Conservation (phyloP, 805 yeast genomes). For the Zygosaccharomyces lentus region DNA sequence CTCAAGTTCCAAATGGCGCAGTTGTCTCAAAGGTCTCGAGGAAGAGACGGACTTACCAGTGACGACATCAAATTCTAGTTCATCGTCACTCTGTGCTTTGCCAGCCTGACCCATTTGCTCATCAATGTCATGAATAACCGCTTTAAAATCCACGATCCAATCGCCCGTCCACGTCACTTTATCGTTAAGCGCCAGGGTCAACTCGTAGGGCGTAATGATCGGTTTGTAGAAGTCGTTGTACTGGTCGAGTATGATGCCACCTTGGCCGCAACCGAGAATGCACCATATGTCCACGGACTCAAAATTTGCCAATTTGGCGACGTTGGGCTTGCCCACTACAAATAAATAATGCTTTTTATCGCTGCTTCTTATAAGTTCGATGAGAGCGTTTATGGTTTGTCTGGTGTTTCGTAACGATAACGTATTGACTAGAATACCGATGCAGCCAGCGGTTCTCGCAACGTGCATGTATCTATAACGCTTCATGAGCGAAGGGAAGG, state of each 20-base stretch:
- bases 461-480: slow-evolving; percentile 82
- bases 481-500: slow-evolving; percentile 74
- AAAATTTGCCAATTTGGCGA: slow-evolving; percentile 93
- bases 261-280: slow-evolving; percentile 88
- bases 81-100: slow-evolving; percentile 41
- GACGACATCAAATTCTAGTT: slow-evolving; percentile 84
- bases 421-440: slow-evolving; percentile 88
- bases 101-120: slow-evolving; percentile 31
- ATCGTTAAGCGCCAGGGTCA: slow-evolving; percentile 70
- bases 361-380: slow-evolving; percentile 57
- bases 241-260: slow-evolving; percentile 83
- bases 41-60: slow-evolving; percentile 70
- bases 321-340: slow-evolving; percentile 97
- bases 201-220: slow-evolving; percentile 88
- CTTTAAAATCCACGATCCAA: slow-evolving; percentile 81
- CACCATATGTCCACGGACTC: slow-evolving; percentile 96
- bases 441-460: slow-evolving; percentile 87
- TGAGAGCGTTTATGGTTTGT: slow-evolving; percentile 56
- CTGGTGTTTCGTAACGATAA: slow-evolving; percentile 74
- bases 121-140: slow-evolving; percentile 41
- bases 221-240: slow-evolving; percentile 82
- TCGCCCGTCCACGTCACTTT: slow-evolving; percentile 88
- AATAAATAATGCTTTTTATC: slow-evolving; percentile 91
- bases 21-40: slow-evolving; percentile 70
- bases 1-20: slow-evolving; percentile 61